Evolutionary conservation across 2,329 filamentous ascomycete genomes (phyloP).

Genomic region (Colletotrichum zoysiae): DNA sequence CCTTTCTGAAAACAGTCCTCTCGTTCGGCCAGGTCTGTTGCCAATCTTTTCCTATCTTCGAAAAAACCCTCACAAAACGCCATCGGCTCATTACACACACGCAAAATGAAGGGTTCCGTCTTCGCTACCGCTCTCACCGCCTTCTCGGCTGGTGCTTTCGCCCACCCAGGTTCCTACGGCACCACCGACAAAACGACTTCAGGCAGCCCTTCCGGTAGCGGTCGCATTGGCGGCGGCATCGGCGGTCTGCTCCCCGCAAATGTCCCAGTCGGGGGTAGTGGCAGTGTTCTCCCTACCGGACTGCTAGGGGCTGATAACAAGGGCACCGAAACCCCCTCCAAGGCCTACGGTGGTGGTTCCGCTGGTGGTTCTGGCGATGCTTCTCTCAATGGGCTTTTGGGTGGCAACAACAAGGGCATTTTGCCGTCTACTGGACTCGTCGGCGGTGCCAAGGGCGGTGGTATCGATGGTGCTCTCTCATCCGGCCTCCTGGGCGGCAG

Average conservation of each 20-base stretch:
- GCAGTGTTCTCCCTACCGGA: not conserved
- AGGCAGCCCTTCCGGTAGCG: not conserved
- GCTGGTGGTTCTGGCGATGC: too few species aligned
- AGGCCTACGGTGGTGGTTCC: too few species aligned
- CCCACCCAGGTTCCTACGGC: not conserved
- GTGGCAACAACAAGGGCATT: not conserved
- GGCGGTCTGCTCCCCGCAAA: not conserved
- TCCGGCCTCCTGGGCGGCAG: too few species aligned
- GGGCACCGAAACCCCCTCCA: too few species aligned
- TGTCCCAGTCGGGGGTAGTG: not conserved
- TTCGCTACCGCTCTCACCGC: slow-evolving; percentile 10
- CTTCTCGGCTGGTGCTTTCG: slow-evolving; percentile 14
- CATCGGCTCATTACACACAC: not conserved
- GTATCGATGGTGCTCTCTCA: not conserved
- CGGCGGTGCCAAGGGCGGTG: not conserved
- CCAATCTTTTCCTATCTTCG: not conserved
- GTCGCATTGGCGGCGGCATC: not conserved
- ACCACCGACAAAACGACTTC: not conserved
- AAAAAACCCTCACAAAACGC: not conserved
- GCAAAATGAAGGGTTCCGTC: slow-evolving; percentile 27
- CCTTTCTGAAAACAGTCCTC: not conserved
- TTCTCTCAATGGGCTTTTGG: not conserved
- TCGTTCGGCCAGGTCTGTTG: not conserved
- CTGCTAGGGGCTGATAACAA: too few species aligned
- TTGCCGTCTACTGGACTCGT: not conserved